These are phyloP conservation scores for Vicia faba DNA, from an alignment of 306 rosid species.

Conservation along the genomic window DNA sequence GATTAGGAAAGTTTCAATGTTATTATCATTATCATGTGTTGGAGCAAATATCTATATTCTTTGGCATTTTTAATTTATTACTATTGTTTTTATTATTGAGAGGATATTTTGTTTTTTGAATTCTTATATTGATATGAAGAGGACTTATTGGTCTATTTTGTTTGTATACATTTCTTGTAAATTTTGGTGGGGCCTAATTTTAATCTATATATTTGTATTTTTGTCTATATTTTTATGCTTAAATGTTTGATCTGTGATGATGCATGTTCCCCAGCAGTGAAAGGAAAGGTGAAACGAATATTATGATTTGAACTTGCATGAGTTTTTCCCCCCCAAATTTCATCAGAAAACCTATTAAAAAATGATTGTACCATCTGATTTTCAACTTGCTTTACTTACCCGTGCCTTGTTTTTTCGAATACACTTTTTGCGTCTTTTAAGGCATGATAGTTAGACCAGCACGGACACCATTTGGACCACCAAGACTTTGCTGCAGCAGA, in stretches of 20 bases:
- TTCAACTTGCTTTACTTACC: slow-evolving; percentile 31
- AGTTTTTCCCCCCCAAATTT: slow-evolving; percentile 33
- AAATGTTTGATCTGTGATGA: slow-evolving; percentile 36
- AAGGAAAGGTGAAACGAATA: slow-evolving; percentile 17
- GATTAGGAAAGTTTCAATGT: slow-evolving; percentile 38
- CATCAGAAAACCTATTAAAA: slow-evolving; percentile 36
- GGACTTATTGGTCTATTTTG: slow-evolving; percentile 32
- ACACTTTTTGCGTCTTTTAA: slow-evolving; percentile 49
- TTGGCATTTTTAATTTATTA: slow-evolving; percentile 3
- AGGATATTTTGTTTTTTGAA: slow-evolving; percentile 34
- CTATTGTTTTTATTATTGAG: slow-evolving; percentile 34
- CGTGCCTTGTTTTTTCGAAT: slow-evolving; percentile 21
- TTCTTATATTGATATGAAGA: slow-evolving; percentile 31
- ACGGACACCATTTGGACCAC: slow-evolving; percentile 37
- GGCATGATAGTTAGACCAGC: slow-evolving; percentile 38
- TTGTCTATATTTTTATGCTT: slow-evolving; percentile 27
- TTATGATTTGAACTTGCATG: slow-evolving; percentile 14
- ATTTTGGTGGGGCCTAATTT: slow-evolving; percentile 39
- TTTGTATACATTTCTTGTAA: slow-evolving; percentile 40
- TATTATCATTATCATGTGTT: slow-evolving; percentile 21
- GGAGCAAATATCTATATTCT: neutral
- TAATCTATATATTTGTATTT: slow-evolving; percentile 12
- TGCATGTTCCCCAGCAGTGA: slow-evolving; percentile 28
- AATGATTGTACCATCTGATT: slow-evolving; percentile 1
- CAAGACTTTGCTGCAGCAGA: neutral